Percentiles rank a stretch among this genome's conserved stretches.
phyloP scores from a whole-genome alignment of 2,329 filamentous ascomycete species.

The Alternaria sp. region DNA sequence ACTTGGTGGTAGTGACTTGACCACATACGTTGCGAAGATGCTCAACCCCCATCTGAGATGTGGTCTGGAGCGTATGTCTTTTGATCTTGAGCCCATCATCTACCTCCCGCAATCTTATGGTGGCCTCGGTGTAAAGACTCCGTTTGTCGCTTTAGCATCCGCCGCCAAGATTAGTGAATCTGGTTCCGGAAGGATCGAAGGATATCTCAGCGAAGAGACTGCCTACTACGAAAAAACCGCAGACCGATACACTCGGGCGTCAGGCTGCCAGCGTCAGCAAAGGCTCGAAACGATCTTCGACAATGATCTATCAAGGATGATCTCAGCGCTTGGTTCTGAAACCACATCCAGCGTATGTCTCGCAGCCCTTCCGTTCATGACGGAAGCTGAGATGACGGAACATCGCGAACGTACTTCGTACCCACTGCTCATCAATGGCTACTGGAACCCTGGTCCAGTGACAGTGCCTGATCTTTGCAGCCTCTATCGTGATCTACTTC shows the following conservation, averaged over 20 bases:
- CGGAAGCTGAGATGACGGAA: slow-evolving; percentile 10
- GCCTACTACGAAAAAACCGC: slow-evolving; percentile 25
- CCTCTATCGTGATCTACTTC: slow-evolving; percentile 20
- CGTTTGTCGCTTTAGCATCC: slow-evolving; percentile 29
- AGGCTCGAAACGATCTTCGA: slow-evolving; percentile 25
- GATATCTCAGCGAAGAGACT: slow-evolving; percentile 10
- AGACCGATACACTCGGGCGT: slow-evolving; percentile 16
- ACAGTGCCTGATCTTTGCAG: background rate
- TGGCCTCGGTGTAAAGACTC: slow-evolving; percentile 40
- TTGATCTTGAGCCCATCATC: slow-evolving; percentile 33
- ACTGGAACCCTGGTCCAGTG: background rate
- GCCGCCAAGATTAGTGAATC: slow-evolving; percentile 16
- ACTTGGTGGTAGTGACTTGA: slow-evolving; percentile 27
- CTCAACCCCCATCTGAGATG: slow-evolving; percentile 4
- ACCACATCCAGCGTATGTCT: slow-evolving; percentile 17
- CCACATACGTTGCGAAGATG: slow-evolving; percentile 25
- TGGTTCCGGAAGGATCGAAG: slow-evolving; percentile 9
- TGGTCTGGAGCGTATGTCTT: background rate
- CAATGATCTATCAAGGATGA: slow-evolving; percentile 16
- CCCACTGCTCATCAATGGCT: slow-evolving; percentile 1
- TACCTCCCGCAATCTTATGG: slow-evolving; percentile 36
- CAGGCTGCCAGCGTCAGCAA: slow-evolving; percentile 13
- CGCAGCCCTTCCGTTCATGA: background rate
- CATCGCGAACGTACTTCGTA: slow-evolving; percentile 25
- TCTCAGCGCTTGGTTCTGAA: slow-evolving; percentile 8